Evolutionary conservation across 768 basidiomycete genomes (phyloP), one percentile per base, ranked within the genome.

Genomic region (Hygrocybe coccinea): DNA sequence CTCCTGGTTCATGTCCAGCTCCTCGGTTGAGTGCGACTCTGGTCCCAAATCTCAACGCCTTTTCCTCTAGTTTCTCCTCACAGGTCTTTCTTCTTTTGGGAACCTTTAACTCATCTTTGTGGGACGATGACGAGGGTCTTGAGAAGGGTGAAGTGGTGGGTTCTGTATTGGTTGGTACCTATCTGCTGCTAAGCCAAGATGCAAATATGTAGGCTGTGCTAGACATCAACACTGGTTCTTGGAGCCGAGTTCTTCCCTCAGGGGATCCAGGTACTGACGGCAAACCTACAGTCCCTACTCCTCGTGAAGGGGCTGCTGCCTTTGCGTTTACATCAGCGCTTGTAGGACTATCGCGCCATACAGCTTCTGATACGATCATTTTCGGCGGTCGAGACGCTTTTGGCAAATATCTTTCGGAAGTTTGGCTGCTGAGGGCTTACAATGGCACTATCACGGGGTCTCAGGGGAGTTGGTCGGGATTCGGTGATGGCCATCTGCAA

Each of bases 341-440:
- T 7, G 84, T 89, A 7, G 89, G 89, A 7, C 59, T 61, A 6
- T 69, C 76, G 37, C 75, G 80, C 21, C 65, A 62, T 21, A 62
- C 62, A 17, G 80, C 78, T 17, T 75, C 87, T 22, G 90, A 92
- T 64, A 86, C 82, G 15, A 77, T 92, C 44, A 81, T 81, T 9
- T 92, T 89, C 59, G 90, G 90, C 34, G 90, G 90, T 38, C 79
- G 79, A 60, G 87, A 89, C 65, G 72, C 75, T 43, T 66, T 72
- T 54, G 89, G 89, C 12, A 80, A 74, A 22, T 84, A 87, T 64
- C 74, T 90, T 3, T 79, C 82, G 38, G 90, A 92, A 54, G 64
- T 92, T 10, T 92, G 90, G 90, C 66, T 92, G 7, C 74, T 92
- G 57, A 76, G 90, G 52, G 80, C 87, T 3, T 91, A 91, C 67